phyloP scores from a whole-genome alignment of 2,329 filamentous ascomycete species.

The Aspergillus flavus region DNA sequence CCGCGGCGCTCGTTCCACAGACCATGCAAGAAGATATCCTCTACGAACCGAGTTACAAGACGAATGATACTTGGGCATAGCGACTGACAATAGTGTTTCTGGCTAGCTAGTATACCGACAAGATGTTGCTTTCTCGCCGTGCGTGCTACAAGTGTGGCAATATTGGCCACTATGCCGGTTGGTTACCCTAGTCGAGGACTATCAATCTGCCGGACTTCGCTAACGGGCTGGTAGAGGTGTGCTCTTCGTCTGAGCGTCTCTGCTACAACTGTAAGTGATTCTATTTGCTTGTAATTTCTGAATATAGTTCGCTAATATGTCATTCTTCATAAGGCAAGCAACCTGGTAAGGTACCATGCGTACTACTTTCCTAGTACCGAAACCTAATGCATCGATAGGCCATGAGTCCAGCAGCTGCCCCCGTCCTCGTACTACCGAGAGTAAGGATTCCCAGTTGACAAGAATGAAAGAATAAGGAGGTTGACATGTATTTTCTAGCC shows the following conservation, averaged over 20 bases:
- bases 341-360: constrained; percentile 42
- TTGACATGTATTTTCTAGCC: constrained; percentile 52
- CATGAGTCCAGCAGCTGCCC: constrained; percentile 99
- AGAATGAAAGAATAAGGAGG: constrained; percentile 9
- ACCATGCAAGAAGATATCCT: background rate
- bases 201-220: constrained; percentile 53
- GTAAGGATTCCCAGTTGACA: constrained; percentile 49
- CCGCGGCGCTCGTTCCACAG: background rate
- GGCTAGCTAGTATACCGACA: constrained; percentile 32
- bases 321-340: constrained; percentile 43
- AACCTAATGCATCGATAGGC: constrained; percentile 51
- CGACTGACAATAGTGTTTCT: constrained; percentile 14
- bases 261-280: constrained; percentile 92
- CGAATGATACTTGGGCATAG: background rate
- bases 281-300: constrained; percentile 11
- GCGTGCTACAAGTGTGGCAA: constrained; percentile 80
- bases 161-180: constrained; percentile 68
- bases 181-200: constrained; percentile 31
- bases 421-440: constrained; percentile 91
- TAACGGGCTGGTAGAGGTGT: constrained; percentile 69
- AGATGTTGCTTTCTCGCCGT: constrained; percentile 80
- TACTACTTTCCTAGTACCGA: constrained; percentile 16
- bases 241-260: constrained; percentile 94
- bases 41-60: constrained; percentile 6
- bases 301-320: constrained; percentile 22